Conservation (phyloP, 2,329 filamentous ascomycete species). For the Leptosphaerulina australis region DNA sequence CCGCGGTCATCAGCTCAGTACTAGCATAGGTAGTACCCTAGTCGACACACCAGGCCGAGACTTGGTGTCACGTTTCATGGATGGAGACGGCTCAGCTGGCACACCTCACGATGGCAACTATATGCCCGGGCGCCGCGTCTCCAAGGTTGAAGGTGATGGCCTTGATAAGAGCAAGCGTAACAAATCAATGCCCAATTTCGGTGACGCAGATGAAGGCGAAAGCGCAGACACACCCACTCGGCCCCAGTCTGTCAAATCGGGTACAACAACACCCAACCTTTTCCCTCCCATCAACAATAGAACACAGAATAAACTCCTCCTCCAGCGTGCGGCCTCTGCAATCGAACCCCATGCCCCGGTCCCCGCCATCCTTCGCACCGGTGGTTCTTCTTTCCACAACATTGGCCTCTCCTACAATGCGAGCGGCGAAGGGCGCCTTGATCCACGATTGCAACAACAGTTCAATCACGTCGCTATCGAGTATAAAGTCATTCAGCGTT, state of each 20-base stretch:
- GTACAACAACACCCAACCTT: conserved; percentile 50
- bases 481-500: conserved; percentile 74
- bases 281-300: conserved; percentile 58
- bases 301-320: conserved; percentile 76
- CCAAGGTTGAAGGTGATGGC: conserved; percentile 26
- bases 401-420: conserved; percentile 46
- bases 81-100: conserved; percentile 49
- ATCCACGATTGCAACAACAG: conserved; percentile 68
- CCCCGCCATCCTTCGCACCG: conserved; percentile 48
- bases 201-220: conserved; percentile 23
- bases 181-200: conserved; percentile 48
- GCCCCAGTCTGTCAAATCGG: conserved; percentile 40
- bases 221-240: conserved; percentile 37
- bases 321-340: conserved; percentile 74
- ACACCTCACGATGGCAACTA: conserved; percentile 50
- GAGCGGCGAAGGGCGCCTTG: conserved; percentile 52
- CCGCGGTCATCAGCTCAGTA: conserved; percentile 43
- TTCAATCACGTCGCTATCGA: conserved; percentile 74
- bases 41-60: conserved; percentile 50
- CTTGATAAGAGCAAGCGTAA: conserved; percentile 46
- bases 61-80: conserved; percentile 55
- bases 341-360: conserved; percentile 66
- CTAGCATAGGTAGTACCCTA: conserved; percentile 48
- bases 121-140: conserved; percentile 38
- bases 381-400: conserved; percentile 42